Conservation (phyloP, 2,329 filamentous ascomycete genomes). For the Hypoxylon rubiginosum region DNA sequence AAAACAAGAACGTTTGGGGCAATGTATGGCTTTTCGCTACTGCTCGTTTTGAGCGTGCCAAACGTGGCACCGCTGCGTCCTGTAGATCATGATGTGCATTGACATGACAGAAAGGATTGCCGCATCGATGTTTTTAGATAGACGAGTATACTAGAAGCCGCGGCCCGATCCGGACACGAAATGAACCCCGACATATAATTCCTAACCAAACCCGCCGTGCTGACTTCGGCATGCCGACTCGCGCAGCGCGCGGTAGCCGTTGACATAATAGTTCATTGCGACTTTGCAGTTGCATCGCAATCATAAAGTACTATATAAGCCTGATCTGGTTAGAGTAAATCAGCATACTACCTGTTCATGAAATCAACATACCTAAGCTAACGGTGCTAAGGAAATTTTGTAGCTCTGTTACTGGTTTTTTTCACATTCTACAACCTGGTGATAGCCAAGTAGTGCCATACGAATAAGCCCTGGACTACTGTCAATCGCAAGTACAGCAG, state of each 20-base stretch:
- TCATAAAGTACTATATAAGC: neutral
- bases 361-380: neutral
- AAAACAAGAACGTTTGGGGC: slow-evolving; percentile 41
- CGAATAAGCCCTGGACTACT: slow-evolving; percentile 3
- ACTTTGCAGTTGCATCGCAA: neutral
- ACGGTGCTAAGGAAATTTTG: neutral
- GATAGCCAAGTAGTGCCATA: neutral
- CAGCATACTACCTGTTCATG: neutral
- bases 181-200: neutral
- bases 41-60: slow-evolving; percentile 43
- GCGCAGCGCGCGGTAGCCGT: neutral
- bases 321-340: neutral
- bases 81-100: slow-evolving; percentile 49
- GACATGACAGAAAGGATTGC: slow-evolving; percentile 41
- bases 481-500: slow-evolving; percentile 33
- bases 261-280: neutral
- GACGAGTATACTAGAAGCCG: slow-evolving; percentile 40
- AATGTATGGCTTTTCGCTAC: slow-evolving; percentile 45
- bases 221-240: slow-evolving; percentile 24
- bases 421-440: neutral
- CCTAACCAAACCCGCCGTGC: slow-evolving; percentile 6
- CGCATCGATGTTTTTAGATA: slow-evolving; percentile 39
- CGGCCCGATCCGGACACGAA: slow-evolving; percentile 50
- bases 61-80: slow-evolving; percentile 47
- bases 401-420: neutral